Evolutionary conservation across 2,329 filamentous ascomycete species (phyloP).

Genomic region (Pseudophaeomoniella oleicola): DNA sequence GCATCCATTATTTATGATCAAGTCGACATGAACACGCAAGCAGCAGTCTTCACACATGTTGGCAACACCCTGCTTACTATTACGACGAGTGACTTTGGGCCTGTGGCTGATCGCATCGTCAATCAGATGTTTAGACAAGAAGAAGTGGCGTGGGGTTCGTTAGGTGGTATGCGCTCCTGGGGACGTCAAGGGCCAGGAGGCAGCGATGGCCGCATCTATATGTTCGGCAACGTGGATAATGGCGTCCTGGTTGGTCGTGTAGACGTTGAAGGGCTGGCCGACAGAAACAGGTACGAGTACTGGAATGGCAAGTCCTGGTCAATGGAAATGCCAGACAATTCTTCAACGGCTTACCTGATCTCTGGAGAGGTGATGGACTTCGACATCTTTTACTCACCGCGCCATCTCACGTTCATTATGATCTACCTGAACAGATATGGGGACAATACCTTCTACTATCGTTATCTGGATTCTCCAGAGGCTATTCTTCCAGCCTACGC

Average conservation of each 20-base stretch:
- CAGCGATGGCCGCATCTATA: conserved; percentile 16
- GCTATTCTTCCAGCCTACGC: conserved; percentile 12
- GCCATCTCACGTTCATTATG: conserved; percentile 16
- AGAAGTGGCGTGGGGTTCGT: conserved; percentile 15
- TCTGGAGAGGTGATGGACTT: conserved; percentile 14
- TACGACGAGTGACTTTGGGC: conserved; percentile 14
- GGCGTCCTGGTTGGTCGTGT: conserved; percentile 15
- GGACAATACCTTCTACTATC: conserved; percentile 19
- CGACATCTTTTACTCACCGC: conserved; percentile 17
- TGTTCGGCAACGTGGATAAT: conserved; percentile 14
- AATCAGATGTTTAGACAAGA: conserved; percentile 14
- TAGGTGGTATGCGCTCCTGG: conserved; percentile 17
- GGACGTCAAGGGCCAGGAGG: conserved; percentile 13
- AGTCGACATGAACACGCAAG: conserved; percentile 13
- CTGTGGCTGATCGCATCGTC: conserved; percentile 13
- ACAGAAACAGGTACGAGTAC: conserved; percentile 13
- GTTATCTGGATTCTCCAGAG: conserved; percentile 12
- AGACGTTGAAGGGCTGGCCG: conserved; percentile 7
- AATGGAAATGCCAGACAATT: conserved; percentile 7
- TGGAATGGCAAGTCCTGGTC: conserved; percentile 15
- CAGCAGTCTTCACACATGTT: conserved; percentile 13
- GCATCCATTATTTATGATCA: conserved; percentile 17
- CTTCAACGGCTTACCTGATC: conserved; percentile 13
- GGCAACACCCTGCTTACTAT: conserved; percentile 15
- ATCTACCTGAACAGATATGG: conserved; percentile 16